These are phyloP conservation scores for Aspergillus sp. DNA, from an alignment of 2,329 filamentous ascomycete genomes.

Conservation along the genomic window DNA sequence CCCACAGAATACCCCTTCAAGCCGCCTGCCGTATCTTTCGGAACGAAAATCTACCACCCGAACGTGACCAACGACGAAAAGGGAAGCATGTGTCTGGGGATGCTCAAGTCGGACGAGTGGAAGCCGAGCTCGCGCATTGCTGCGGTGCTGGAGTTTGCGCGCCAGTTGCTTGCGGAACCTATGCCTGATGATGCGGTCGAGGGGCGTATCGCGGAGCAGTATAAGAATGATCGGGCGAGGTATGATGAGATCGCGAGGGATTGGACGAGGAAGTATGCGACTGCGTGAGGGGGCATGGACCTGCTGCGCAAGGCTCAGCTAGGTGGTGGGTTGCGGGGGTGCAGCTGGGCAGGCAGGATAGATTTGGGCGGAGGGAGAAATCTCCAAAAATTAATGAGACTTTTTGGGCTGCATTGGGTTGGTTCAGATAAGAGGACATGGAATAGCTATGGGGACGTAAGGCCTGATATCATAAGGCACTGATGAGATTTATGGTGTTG, in stretches of 20 bases:
- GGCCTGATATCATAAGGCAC: too few relatives aligned
- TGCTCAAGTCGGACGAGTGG: conserved; percentile 85
- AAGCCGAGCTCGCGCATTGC: conserved; percentile 79
- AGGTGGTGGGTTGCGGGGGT: too few relatives aligned
- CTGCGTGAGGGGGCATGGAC: conserved; percentile 12
- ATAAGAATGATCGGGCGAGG: conserved; percentile 62
- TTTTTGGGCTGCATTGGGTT: too few relatives aligned
- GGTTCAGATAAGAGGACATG: too few relatives aligned
- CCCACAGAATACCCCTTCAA: conserved; percentile 89
- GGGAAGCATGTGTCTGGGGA: conserved; percentile 80
- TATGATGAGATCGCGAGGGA: conserved; percentile 73
- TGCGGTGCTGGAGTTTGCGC: conserved; percentile 74
- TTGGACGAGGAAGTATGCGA: conserved; percentile 75
- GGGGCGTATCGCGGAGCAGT: conserved; percentile 81
- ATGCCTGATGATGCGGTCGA: conserved; percentile 90
- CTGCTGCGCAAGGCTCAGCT: too few relatives aligned
- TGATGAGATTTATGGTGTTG: too few relatives aligned
- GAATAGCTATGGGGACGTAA: too few relatives aligned
- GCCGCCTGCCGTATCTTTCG: conserved; percentile 74
- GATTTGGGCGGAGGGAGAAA: too few relatives aligned
- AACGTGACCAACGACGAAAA: conserved; percentile 86
- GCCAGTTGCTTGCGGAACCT: conserved; percentile 73
- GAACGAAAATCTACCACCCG: conserved; percentile 91
- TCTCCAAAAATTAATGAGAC: too few relatives aligned
- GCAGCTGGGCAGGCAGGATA: too few relatives aligned